These are phyloP conservation scores for Syzygium oleosum DNA, from an alignment of 345 rosid genomes.

Conservation along the genomic window DNA sequence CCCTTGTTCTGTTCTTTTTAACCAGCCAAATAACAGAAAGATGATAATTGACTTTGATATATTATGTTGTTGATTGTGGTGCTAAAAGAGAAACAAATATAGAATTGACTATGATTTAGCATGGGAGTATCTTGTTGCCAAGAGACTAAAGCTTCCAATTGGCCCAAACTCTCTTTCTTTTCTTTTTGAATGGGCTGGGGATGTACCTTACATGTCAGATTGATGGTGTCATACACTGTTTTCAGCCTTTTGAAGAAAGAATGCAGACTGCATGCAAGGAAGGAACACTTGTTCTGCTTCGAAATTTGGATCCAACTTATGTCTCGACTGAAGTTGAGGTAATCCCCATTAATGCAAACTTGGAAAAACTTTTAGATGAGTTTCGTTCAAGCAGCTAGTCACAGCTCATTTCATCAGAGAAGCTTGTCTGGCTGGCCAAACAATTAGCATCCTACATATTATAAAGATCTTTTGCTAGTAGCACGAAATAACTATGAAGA, in stretches of 20 bases:
- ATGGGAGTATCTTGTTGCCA: background rate
- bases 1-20: background rate
- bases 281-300: slow-evolving; percentile 60
- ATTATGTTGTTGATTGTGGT: background rate
- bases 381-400: background rate
- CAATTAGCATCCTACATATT: background rate
- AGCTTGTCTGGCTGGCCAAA: background rate
- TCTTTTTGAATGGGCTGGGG: background rate
- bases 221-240: background rate
- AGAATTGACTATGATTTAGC: background rate
- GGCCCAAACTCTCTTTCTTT: background rate
- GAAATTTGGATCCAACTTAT: slow-evolving; percentile 63
- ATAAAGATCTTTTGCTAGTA: background rate
- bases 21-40: background rate
- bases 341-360: background rate
- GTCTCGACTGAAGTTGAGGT: slow-evolving; percentile 73
- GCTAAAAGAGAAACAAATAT: background rate
- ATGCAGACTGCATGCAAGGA: slow-evolving; percentile 38
- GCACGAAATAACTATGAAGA: background rate
- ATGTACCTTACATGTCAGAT: background rate
- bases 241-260: slow-evolving; percentile 73
- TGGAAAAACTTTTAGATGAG: background rate
- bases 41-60: background rate
- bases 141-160: background rate
- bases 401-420: background rate